Conservation (phyloP, 352 stramenopile species). For the Peronosclerospora sorghi region DNA sequence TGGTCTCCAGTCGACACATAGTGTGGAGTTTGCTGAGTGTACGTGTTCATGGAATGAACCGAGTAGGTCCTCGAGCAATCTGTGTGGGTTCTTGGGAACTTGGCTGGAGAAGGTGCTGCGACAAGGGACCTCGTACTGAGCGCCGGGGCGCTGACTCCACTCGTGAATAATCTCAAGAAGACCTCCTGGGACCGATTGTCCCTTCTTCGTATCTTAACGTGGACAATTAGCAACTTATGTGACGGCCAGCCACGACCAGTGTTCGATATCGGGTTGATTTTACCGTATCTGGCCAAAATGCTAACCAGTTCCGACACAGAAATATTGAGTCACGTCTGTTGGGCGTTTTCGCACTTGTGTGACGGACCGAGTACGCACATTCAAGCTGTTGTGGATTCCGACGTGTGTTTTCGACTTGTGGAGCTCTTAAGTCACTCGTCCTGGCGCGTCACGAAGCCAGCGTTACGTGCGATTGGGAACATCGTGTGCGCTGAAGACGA, state of each 20-base stretch:
- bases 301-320: slow-evolving; percentile 91
- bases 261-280: slow-evolving; percentile 84
- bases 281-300: slow-evolving; percentile 85
- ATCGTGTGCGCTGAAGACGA: slow-evolving; percentile 97
- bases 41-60: slow-evolving; percentile 14
- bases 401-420: slow-evolving; percentile 87
- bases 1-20: slow-evolving; percentile 14
- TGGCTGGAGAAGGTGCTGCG: slow-evolving; percentile 82
- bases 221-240: slow-evolving; percentile 89
- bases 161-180: slow-evolving; percentile 86
- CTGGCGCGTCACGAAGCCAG: slow-evolving; percentile 95
- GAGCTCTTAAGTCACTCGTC: slow-evolving; percentile 88
- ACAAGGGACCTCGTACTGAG: slow-evolving; percentile 83
- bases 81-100: slow-evolving; percentile 89
- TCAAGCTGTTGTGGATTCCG: slow-evolving; percentile 87
- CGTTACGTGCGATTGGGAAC: slow-evolving; percentile 96
- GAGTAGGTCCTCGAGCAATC: slow-evolving; percentile 86
- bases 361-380: slow-evolving; percentile 95
- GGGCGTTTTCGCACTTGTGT: slow-evolving; percentile 95
- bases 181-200: slow-evolving; percentile 73
- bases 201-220: slow-evolving; percentile 86
- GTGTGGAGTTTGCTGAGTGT: slow-evolving; percentile 18
- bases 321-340: slow-evolving; percentile 92
- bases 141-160: slow-evolving; percentile 67
- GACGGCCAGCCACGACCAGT: slow-evolving; percentile 84